Base-by-base conservation (phyloP, 305 asterid genomes). In the Fraxinus sp. region DNA sequence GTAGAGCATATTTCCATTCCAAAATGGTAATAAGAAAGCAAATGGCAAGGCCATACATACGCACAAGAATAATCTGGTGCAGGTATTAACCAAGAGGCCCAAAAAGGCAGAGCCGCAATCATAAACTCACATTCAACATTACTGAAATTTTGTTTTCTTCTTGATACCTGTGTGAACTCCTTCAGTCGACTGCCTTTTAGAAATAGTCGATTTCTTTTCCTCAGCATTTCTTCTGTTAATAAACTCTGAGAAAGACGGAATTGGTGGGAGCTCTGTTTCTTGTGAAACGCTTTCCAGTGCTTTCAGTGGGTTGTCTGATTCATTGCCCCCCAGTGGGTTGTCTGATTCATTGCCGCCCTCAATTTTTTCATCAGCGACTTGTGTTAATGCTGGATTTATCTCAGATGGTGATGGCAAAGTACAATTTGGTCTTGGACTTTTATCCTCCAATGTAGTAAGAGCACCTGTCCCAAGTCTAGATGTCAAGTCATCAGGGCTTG, bases 161-260 rank as follows among this genome's bases (percentile, higher is more conserved):
- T 91, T 93, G 77, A 68, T 59, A 14, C 83, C 88, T 83, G 62
- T 84, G 36, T 85, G 68, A 84, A 75, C 88, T 79, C 88, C 87
- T 75, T 87, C 87, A 4, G 87, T 70, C 24, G 89, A 81, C 74
- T 84, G 86, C 84, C 89, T 89, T 81, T 92, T 90, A 75, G 91
- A 87, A n/a, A 85, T 82, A 10, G 85, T 85, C 71, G 68, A 36
- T 68, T 79, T 85, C 52, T 77, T 85, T 20, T 87, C 92, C 64
- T 80, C 85, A 28, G 87, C 79, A 46, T 89, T 92, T 82, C 83
- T 87, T 80, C 91, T 89, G 88, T 92, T 92, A 49, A 92, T 87
- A 79, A 92, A 95, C 86, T 95, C 94, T 0, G 94, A 92, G 89
- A 92, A 92, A 80, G 98, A 93, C 52, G 89, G 92, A 73, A 95